Evolutionary conservation across 2,329 filamentous ascomycete genomes (phyloP).

Genomic region (Alternaria arborescens): DNA sequence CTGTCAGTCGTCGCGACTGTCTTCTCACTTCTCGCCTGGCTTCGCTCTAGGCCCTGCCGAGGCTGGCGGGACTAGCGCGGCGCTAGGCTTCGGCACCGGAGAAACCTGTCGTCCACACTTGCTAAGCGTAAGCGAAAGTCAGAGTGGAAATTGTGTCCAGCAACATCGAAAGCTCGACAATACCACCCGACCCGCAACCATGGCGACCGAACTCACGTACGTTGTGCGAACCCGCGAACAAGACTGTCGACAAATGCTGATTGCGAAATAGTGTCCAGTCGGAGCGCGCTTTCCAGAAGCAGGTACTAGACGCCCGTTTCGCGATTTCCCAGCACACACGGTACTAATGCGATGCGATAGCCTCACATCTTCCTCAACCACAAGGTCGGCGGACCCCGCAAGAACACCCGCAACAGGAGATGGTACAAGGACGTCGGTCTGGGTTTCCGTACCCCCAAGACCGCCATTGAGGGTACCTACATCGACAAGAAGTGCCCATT

Average conservation of each 20-base stretch:
- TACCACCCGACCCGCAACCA: slow-evolving; percentile 50
- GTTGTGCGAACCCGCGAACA: slow-evolving; percentile 24
- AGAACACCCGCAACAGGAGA: slow-evolving; percentile 69
- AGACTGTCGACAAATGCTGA: slow-evolving; percentile 33
- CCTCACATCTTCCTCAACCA: slow-evolving; percentile 99
- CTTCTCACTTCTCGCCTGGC: background rate
- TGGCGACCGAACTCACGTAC: slow-evolving; percentile 57
- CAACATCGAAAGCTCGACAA: slow-evolving; percentile 43
- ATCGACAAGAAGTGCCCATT: slow-evolving; percentile 99
- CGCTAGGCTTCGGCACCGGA: slow-evolving; percentile 15
- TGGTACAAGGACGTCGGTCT: slow-evolving; percentile 99
- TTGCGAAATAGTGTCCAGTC: slow-evolving; percentile 88
- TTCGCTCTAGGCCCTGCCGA: slow-evolving; percentile 16
- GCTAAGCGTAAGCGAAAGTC: slow-evolving; percentile 13
- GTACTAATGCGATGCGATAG: slow-evolving; percentile 63
- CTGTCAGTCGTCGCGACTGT: background rate
- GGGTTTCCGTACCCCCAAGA: slow-evolving; percentile 98
- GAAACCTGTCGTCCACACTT: slow-evolving; percentile 15
- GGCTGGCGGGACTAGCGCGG: slow-evolving; percentile 14
- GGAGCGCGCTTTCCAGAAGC: slow-evolving; percentile 99
- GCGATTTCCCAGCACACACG: slow-evolving; percentile 22
- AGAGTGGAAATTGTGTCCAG: slow-evolving; percentile 21
- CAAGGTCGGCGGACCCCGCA: slow-evolving; percentile 77
- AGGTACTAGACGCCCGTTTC: slow-evolving; percentile 42
- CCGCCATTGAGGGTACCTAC: slow-evolving; percentile 97